phyloP scores from a whole-genome alignment of 192 early-diverging fungal species.

The Gryganskiella cystojenkinii region DNA sequence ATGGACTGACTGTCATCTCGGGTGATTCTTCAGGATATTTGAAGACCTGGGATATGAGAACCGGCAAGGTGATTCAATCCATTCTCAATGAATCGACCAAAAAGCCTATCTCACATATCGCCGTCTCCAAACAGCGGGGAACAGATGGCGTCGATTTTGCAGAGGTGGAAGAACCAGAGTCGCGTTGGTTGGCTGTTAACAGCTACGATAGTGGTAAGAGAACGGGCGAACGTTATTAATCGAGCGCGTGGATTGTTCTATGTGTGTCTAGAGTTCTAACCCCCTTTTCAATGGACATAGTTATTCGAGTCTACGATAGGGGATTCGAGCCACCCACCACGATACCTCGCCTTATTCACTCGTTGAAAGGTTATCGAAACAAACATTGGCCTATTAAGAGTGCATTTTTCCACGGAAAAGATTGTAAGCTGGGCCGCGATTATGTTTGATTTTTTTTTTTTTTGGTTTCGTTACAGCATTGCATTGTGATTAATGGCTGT shows the following conservation, averaged over 20 bases:
- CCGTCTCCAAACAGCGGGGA: slow-evolving; percentile 57
- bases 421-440: slow-evolving; percentile 61
- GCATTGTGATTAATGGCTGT: not conserved
- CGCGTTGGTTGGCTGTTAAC: slow-evolving; percentile 89
- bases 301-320: slow-evolving; percentile 92
- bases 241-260: not conserved
- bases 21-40: slow-evolving; percentile 89
- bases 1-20: slow-evolving; percentile 78
- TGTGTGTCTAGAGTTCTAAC: not conserved
- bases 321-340: slow-evolving; percentile 83
- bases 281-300: slow-evolving; percentile 39
- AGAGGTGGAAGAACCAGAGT: slow-evolving; percentile 63
- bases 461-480: not conserved
- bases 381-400: slow-evolving; percentile 97
- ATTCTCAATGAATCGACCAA: slow-evolving; percentile 71
- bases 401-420: slow-evolving; percentile 79
- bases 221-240: no score
- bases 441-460: not conserved
- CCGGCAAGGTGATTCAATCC: slow-evolving; percentile 58
- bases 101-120: slow-evolving; percentile 84
- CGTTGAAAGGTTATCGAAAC: slow-evolving; percentile 92
- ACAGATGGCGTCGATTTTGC: slow-evolving; percentile 17
- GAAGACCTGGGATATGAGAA: slow-evolving; percentile 94
- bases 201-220: slow-evolving; percentile 91
- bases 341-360: slow-evolving; percentile 74